Conservation (phyloP, 306 rosid species). For the Sesbania bispinosa region DNA sequence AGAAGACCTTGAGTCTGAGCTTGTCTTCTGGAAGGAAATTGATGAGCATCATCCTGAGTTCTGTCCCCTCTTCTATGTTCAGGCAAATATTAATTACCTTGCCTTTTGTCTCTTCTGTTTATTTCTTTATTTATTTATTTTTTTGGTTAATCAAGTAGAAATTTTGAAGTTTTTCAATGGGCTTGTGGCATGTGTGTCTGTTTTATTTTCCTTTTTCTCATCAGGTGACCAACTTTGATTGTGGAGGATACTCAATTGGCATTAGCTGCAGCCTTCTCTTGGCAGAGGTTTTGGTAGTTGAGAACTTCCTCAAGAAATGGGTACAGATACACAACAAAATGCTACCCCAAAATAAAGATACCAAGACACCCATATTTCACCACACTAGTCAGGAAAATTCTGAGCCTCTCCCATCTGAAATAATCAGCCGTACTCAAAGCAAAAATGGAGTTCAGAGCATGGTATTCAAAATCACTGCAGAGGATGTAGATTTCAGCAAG, state of each 20-base stretch:
- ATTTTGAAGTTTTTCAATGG: too few species aligned
- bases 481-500: not conserved
- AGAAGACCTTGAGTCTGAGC: constrained; percentile 39
- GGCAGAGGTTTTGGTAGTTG: constrained; percentile 43
- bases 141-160: not conserved
- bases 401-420: not conserved
- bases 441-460: constrained; percentile 27
- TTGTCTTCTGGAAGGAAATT: constrained; percentile 60
- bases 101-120: not conserved
- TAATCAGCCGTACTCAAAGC: constrained; percentile 21
- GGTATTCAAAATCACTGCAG: constrained; percentile 28
- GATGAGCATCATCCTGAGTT: constrained; percentile 41
- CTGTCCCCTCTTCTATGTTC: constrained; percentile 60
- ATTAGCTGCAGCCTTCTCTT: constrained; percentile 62
- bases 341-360: not conserved
- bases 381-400: not conserved
- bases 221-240: constrained; percentile 53
- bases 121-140: not conserved
- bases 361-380: constrained; percentile 34
- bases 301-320: constrained; percentile 54
- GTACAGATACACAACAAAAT: constrained; percentile 43
- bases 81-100: constrained; percentile 28
- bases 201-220: too few species aligned
- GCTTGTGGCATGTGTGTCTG: not conserved
- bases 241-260: constrained; percentile 66